phyloP scores from a whole-genome alignment of 75 land plant species.

The Pinus albicaulis region DNA sequence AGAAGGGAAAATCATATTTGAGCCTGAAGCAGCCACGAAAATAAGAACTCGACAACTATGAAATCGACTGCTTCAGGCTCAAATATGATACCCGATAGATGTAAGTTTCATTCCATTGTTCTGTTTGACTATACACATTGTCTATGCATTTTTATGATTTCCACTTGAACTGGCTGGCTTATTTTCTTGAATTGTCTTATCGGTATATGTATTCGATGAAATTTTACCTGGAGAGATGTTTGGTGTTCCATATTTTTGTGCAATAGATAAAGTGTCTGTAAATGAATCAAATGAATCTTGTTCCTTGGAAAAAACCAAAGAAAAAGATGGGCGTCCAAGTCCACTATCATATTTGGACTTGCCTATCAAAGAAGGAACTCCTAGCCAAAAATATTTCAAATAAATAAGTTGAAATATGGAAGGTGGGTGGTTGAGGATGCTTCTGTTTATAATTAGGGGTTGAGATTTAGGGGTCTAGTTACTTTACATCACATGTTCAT shows the following conservation, averaged over 20 bases:
- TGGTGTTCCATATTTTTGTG: neutral
- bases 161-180: neutral
- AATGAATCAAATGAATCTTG: neutral
- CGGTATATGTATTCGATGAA: neutral
- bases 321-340: conserved; percentile 55
- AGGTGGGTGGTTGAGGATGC: conserved; percentile 30
- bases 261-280: neutral
- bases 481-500: neutral
- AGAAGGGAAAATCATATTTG: too few species aligned
- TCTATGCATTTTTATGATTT: neutral
- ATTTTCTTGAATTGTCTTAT: neutral
- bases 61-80: too few species aligned
- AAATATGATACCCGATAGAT: too few species aligned
- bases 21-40: too few species aligned
- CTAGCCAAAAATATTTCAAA: conserved; percentile 35
- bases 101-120: too few species aligned
- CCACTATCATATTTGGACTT: conserved; percentile 77
- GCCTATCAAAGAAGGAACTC: conserved; percentile 43
- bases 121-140: too few species aligned
- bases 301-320: conserved; percentile 3
- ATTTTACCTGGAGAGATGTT: neutral
- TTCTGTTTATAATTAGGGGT: neutral
- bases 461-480: neutral
- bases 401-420: conserved; percentile 59
- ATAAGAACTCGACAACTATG: too few species aligned